These are phyloP conservation scores for Thraustochytrium sp. DNA, from an alignment of 352 stramenopile species.

Conservation along the genomic window DNA sequence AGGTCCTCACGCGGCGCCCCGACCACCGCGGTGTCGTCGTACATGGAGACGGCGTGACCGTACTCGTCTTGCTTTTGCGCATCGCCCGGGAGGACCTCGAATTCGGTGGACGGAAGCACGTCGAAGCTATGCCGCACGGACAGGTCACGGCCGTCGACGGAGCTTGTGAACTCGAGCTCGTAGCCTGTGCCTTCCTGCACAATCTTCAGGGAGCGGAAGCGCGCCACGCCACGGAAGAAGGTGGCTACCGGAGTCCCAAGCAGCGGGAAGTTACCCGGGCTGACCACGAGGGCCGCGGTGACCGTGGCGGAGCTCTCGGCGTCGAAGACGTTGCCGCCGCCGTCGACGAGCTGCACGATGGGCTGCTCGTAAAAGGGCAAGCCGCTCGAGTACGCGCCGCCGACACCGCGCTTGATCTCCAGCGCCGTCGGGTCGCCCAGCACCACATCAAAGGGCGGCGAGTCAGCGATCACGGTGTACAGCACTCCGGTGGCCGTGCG, in stretches of 20 bases:
- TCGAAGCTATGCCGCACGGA: background rate
- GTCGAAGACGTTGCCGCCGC: slow-evolving; percentile 43
- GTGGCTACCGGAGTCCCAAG: background rate
- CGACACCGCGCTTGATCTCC: background rate
- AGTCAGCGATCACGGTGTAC: background rate
- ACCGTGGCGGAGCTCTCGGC: slow-evolving; percentile 19
- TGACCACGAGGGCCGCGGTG: background rate
- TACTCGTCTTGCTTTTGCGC: background rate
- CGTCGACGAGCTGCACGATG: slow-evolving; percentile 35
- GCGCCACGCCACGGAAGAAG: slow-evolving; percentile 26
- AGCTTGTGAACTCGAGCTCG: slow-evolving; percentile 35
- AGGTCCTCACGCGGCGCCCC: background rate
- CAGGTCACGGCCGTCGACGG: background rate
- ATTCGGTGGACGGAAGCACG: slow-evolving; percentile 38
- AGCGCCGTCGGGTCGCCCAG: slow-evolving; percentile 23
- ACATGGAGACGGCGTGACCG: slow-evolving; percentile 17
- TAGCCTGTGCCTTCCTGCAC: background rate
- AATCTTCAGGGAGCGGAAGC: slow-evolving; percentile 31
- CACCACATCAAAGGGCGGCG: slow-evolving; percentile 22
- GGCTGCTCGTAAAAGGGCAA: slow-evolving; percentile 43
- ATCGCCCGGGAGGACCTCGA: background rate
- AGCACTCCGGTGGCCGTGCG: background rate
- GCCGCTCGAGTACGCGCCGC: slow-evolving; percentile 6
- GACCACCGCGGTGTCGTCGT: background rate
- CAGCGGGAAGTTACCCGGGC: background rate